Conservation (phyloP, 2,329 filamentous ascomycete species). For the Hypoxylon sp. region DNA sequence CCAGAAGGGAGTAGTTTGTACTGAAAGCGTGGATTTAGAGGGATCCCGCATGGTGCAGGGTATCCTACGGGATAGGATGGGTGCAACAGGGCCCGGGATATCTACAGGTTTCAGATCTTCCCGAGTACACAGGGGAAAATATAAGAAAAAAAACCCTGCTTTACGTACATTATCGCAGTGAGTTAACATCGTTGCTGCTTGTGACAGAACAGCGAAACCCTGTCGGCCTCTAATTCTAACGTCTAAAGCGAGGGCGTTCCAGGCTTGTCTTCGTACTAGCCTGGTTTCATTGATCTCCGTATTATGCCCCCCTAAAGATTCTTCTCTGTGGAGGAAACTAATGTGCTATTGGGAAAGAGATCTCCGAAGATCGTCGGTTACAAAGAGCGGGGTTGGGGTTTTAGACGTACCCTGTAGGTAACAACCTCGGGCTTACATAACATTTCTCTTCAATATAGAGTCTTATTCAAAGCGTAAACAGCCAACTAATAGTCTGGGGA, state of each 20-base stretch:
- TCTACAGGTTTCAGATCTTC: background rate
- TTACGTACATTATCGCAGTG: background rate
- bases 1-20: conserved; percentile 3
- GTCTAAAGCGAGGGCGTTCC: conserved; percentile 8
- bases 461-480: background rate
- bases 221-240: conserved; percentile 11
- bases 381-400: conserved; percentile 9
- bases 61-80: conserved; percentile 36
- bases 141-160: background rate
- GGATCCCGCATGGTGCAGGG: conserved; percentile 12
- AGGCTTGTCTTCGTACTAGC: conserved; percentile 15
- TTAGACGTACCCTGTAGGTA: background rate
- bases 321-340: background rate
- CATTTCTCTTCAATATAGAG: conserved; percentile 2
- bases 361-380: conserved; percentile 3
- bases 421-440: conserved; percentile 20
- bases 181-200: background rate
- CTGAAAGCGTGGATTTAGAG: conserved; percentile 4
- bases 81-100: background rate
- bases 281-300: background rate
- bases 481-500: background rate
- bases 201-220: background rate
- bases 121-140: conserved; percentile 2
- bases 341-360: conserved; percentile 1
- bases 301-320: background rate